Evolutionary conservation across 148 eudicot genomes (phyloP).

Genomic region (Chenopodium berlandieri): DNA sequence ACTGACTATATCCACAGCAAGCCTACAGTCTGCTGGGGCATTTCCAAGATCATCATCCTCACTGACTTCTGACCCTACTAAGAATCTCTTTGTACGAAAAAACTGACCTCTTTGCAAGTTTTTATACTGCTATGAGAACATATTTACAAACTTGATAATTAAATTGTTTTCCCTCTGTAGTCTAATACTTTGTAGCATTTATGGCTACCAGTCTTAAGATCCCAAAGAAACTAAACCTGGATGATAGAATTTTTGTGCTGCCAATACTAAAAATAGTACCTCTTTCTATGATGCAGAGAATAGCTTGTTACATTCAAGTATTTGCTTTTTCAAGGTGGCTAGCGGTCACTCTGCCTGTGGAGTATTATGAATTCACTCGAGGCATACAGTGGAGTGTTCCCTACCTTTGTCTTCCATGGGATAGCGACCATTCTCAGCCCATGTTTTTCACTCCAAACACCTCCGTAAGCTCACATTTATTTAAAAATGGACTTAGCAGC

Average conservation of each 20-base stretch:
- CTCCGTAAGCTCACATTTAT: constrained; percentile 38
- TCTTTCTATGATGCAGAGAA: constrained; percentile 49
- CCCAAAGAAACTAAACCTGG: background rate
- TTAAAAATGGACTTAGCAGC: constrained; percentile 27
- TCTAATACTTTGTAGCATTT: background rate
- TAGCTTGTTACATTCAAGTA: constrained; percentile 83
- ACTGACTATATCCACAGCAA: constrained; percentile 73
- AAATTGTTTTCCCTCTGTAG: background rate
- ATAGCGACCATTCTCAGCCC: constrained; percentile 33
- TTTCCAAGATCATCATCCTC: constrained; percentile 52
- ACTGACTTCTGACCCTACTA: constrained; percentile 63
- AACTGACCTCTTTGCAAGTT: constrained; percentile 6
- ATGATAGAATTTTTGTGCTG: background rate
- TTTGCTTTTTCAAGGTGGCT: constrained; percentile 88
- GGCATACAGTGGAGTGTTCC: constrained; percentile 91
- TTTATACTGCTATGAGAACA: background rate
- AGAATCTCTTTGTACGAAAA: constrained; percentile 73
- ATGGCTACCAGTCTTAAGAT: background rate
- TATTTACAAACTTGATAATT: background rate
- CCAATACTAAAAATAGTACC: background rate
- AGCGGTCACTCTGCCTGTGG: constrained; percentile 65
- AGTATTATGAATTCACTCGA: constrained; percentile 74
- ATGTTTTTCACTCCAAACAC: constrained; percentile 40
- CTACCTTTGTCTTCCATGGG: constrained; percentile 85
- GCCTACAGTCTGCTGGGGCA: constrained; percentile 65